phyloP scores from a whole-genome alignment of 2,329 filamentous ascomycete species.

The Paecilomyces formosus region DNA sequence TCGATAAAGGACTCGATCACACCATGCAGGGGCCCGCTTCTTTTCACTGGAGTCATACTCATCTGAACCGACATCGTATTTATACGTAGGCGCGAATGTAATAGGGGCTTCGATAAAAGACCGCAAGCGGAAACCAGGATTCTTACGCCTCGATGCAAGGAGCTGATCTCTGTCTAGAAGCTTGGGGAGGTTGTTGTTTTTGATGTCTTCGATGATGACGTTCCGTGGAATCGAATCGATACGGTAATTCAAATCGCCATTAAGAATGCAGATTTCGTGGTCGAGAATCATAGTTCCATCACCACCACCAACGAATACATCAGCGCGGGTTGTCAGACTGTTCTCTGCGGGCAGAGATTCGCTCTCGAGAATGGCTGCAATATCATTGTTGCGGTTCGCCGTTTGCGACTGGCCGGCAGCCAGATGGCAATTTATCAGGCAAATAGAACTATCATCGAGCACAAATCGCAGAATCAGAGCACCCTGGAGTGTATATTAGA shows the following conservation, averaged over 20 bases:
- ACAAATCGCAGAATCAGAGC: slow-evolving; percentile 87
- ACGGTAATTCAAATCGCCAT: slow-evolving; percentile 95
- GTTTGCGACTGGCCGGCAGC: slow-evolving; percentile 90
- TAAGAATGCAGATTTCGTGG: slow-evolving; percentile 94
- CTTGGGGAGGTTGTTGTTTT: slow-evolving; percentile 71
- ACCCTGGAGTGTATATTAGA: slow-evolving; percentile 43
- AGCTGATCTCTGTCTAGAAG: slow-evolving; percentile 91
- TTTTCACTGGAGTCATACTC: slow-evolving; percentile 94
- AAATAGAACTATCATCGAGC: slow-evolving; percentile 87
- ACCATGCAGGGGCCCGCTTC: slow-evolving; percentile 90
- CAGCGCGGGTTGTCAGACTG: slow-evolving; percentile 59
- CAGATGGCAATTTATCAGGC: slow-evolving; percentile 95
- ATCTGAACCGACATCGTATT: slow-evolving; percentile 94
- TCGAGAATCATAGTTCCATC: slow-evolving; percentile 93
- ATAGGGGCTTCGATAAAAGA: slow-evolving; percentile 89
- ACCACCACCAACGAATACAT: slow-evolving; percentile 83
- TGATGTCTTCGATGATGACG: slow-evolving; percentile 79
- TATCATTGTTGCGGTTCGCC: slow-evolving; percentile 83
- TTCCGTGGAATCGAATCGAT: slow-evolving; percentile 96
- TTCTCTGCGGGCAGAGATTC: slow-evolving; percentile 64
- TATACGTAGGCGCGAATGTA: slow-evolving; percentile 91
- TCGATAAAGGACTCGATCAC: slow-evolving; percentile 83
- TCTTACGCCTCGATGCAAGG: slow-evolving; percentile 78
- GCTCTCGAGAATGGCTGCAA: slow-evolving; percentile 80
- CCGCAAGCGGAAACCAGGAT: slow-evolving; percentile 79